Percentiles rank a stretch among this genome's conserved stretches.
These are phyloP conservation scores for Potentilla sterilis DNA, from an alignment of 306 rosid genomes.

Conservation along the genomic window DNA sequence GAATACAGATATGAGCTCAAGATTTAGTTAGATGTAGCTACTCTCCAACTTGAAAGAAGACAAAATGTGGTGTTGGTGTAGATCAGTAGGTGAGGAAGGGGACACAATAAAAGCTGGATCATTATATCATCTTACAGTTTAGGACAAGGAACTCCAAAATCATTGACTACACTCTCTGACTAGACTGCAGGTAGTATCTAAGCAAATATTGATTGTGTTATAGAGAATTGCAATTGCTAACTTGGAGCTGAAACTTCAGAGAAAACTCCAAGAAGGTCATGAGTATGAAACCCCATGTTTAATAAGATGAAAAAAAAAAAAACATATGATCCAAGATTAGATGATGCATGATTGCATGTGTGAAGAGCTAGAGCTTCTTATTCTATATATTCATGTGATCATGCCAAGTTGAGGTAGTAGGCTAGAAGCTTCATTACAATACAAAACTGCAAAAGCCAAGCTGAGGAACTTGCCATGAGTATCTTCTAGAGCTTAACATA, in stretches of 20 bases:
- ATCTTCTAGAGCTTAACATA: not conserved
- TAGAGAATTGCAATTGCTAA: not conserved
- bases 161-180: constrained; percentile 2
- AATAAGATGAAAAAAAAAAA: not conserved
- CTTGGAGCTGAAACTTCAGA: constrained; percentile 7
- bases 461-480: not conserved
- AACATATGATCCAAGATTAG: not conserved
- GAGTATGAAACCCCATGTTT: not conserved
- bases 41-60: not conserved
- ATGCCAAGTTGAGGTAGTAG: not conserved
- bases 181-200: not conserved
- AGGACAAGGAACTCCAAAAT: constrained; percentile 3
- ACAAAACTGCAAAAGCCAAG: not conserved
- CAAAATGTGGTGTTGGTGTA: constrained; percentile 5
- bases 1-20: not conserved
- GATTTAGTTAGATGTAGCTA: not conserved
- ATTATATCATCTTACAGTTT: not conserved
- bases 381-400: not conserved
- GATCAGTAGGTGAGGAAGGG: not conserved
- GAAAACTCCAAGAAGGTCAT: not conserved
- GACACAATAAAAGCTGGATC: not conserved
- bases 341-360: not conserved
- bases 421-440: not conserved
- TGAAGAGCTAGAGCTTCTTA: not conserved
- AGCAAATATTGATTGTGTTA: not conserved